phyloP scores from a whole-genome alignment of 2,329 filamentous ascomycete species.

The Pseudogymnoascus sp. region DNA sequence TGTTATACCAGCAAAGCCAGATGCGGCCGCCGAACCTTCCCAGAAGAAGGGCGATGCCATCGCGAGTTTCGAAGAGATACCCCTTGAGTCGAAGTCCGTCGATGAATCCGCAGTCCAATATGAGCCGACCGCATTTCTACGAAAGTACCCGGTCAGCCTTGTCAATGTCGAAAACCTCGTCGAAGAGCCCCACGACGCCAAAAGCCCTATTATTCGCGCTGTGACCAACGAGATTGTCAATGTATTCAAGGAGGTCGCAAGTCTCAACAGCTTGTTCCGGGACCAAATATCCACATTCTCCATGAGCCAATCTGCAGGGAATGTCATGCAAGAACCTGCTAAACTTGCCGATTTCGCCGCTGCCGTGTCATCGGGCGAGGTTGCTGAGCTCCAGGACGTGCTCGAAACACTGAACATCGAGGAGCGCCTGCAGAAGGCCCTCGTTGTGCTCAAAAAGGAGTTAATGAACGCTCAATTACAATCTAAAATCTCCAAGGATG shows the following conservation, averaged over 20 bases:
- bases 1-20: conserved; percentile 47
- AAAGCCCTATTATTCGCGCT: conserved; percentile 79
- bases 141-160: conserved; percentile 84
- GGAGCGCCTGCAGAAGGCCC: conserved; percentile 81
- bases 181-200: conserved; percentile 84
- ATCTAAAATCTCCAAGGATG: conserved; percentile 95
- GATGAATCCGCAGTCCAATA: conserved; percentile 50
- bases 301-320: conserved; percentile 88
- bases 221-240: conserved; percentile 98
- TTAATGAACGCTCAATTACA: conserved; percentile 96
- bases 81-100: conserved; percentile 49
- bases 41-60: conserved; percentile 84
- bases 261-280: conserved; percentile 87
- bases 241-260: conserved; percentile 94
- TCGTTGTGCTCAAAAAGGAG: conserved; percentile 93
- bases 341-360: conserved; percentile 97
- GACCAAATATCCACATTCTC: conserved; percentile 97
- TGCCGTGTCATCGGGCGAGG: conserved; percentile 88
- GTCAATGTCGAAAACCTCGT: conserved; percentile 90
- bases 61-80: conserved; percentile 86
- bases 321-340: conserved; percentile 87
- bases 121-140: conserved; percentile 84
- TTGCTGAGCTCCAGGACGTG: conserved; percentile 86
- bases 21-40: conserved; percentile 45
- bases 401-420: conserved; percentile 84